Evolutionary conservation across 768 basidiomycete genomes (phyloP), one percentile per base, ranked within the genome.

Genomic region (Tricholoma furcatifolium): DNA sequence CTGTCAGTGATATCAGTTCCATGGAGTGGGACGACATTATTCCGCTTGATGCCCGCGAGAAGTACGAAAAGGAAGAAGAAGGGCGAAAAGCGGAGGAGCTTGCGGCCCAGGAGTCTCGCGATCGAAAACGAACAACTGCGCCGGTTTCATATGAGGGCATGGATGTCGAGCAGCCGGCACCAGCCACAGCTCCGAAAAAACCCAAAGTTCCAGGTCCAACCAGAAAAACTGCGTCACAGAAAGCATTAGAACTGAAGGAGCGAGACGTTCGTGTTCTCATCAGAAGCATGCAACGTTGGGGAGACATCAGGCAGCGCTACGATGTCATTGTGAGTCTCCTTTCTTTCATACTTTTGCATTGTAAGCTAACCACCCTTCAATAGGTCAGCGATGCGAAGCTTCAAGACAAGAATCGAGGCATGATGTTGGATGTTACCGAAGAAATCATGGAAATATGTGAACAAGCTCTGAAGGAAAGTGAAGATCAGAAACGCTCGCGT

Each of bases 1-100:
- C 87, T 45, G 92, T 98, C 60, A 97, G 93, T 69, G 97, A 99
- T 67, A 86, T 99, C 66, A 98, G 98, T 80, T 96, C 98, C 72
- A 93, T 96, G 84, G 93, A 70, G 63, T 99, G 97, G 97, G 97
- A 99, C 65, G 97, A 98, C 56, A 98, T 99, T 69, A 98, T 99
- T 61, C 97, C 97, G 15, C 67, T 89, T 8, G 93, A 95, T 20
- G 93, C 93, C 62, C 87, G 97, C 6, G 84, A 87, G 68, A 85
- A 83, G 66, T 83, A 87, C 40, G 93, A 93, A 55, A 79, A 81
- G 24, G 94, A 95, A 58, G 87, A 92, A 54, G 86, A 87, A 55
- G 79, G 86, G 53, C 77, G 81, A 53, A 85, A 84, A 62, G 82
- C 81, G 34, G 88, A 92, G 61, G 88, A 93, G 54, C 64, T 85